Base-by-base conservation (phyloP, 805 yeast genomes). In the Candida ficus region DNA sequence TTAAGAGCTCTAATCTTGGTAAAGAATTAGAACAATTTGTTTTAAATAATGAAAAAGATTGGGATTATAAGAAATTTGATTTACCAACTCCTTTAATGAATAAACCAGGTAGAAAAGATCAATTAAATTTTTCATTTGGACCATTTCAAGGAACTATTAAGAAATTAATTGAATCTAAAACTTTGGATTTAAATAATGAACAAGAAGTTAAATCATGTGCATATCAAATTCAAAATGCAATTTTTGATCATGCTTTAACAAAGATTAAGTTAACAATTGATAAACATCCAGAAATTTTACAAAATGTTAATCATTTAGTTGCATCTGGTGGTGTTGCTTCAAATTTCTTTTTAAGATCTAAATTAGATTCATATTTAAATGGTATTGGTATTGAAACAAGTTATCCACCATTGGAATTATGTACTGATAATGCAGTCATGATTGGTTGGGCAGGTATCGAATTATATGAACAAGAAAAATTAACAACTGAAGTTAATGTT, bases 391-490 rank as follows among this genome's bases (percentile, higher is more conserved):
- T 67, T 53, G 50, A 57, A 1, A 76, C 80, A 34, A 75, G 76
- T 48, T 87, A 79, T 52, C 96, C 97, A 0, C 78, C 76, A 17
- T 66, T 79, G 3, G 62, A 70, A 2, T 64, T 89, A 44, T 93
- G 99, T 57, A 88, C 97, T 0, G 99, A 93, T 56, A 93, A 93
- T 60, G 95, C 97, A 0, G 76, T 88, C 2, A 93, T 93, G 99
- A 93, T 93, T 38, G 99, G 96, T 1, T 87, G 95, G 80, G 95
- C 98, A 0, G 99, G 97, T 0, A 86, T 91, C 8, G 96, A 91
- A 58, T 62, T 90, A 16, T 83, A 66, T 56, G 96, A 89, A 56
- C 46, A 58, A 3, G 50, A 57, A 4, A 45, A 48, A 1, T 28
- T 62, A 9, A 52, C 70, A 11, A 75, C 89, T 0, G 73, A 70